Base-by-base conservation (phyloP, 768 basidiomycete species). In the Lactifluus piperatus region DNA sequence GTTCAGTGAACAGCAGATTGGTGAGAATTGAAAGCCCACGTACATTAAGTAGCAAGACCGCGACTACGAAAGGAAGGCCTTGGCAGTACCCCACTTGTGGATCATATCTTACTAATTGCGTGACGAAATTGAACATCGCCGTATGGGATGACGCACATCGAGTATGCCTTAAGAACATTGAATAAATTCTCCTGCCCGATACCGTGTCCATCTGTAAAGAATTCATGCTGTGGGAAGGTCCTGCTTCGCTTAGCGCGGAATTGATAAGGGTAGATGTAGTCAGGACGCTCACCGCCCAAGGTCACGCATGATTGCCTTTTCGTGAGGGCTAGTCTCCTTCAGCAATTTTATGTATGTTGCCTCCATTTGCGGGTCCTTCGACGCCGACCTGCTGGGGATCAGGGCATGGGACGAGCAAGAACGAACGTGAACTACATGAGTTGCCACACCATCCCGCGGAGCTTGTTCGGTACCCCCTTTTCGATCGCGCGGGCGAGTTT, bases 161-260 rank as follows among this genome's bases (percentile, higher is more conserved):
- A 97, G 70, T 98, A 99, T 10, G 97, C 97, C 71, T 98, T 98
- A 32, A 97, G 78, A 36, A 99, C 94, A 68, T 97, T 98, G 76
- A 97, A 97, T 36, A 99, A 72, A 68, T 95, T 94, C 72, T 97
- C 95, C 70, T 98, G 94, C 2, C 97, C 97, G 27, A 94, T 87
- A 9, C 95, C 97, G 66, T 90, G 88, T 3, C 87, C 93, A 65
- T 97, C 90, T 44, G 83, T 92, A 71, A 98, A 99, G 75, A 92
- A 97, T 47, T 90, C 87, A 67, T 98, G 94, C 69, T 94, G 90
- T 26, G 97, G 97, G 73, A 99, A 97, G 3, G 97, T 99, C 70
- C 91, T 89, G 51, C 30, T 46, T 57, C 34, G 47, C 57, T 57
- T 46, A 60, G 46, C 22, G 46, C 47, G 26, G 56, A 51, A 36